phyloP scores from a whole-genome alignment of 805 yeast species.

The Teunomyces atbi region DNA sequence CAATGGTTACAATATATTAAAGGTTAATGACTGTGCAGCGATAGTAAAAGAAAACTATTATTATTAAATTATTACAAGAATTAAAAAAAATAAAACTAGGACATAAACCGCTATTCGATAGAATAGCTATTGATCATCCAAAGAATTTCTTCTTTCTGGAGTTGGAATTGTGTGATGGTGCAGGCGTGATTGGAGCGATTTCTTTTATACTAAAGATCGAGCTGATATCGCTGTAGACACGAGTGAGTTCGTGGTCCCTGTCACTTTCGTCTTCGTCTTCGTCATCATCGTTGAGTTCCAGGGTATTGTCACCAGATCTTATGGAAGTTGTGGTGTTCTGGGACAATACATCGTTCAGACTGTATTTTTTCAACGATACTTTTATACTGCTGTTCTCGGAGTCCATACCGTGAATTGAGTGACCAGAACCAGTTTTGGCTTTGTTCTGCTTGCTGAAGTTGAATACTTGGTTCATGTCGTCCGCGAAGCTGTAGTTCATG shows the following conservation, averaged over 20 bases:
- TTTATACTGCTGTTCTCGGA: slow-evolving; percentile 1
- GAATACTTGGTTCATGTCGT: slow-evolving; percentile 15
- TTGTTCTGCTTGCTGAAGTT: slow-evolving; percentile 11
- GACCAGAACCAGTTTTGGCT: not conserved
- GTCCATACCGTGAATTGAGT: slow-evolving; percentile 4
- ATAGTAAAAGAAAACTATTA: not conserved
- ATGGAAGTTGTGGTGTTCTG: not conserved
- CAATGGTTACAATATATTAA: slow-evolving; percentile 38
- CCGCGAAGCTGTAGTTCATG: slow-evolving; percentile 9
- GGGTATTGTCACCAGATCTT: not conserved
- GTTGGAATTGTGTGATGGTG: slow-evolving; percentile 5
- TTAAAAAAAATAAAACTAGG: not conserved
- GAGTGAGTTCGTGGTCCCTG: slow-evolving; percentile 13
- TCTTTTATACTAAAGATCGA: slow-evolving; percentile 26
- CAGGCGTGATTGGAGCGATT: not conserved
- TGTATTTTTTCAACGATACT: slow-evolving; percentile 4
- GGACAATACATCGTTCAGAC: not conserved
- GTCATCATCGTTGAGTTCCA: not conserved
- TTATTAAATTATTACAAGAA: not conserved
- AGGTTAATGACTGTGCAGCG: not conserved
- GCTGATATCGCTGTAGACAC: slow-evolving; percentile 25
- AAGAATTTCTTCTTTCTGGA: not conserved
- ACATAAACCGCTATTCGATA: not conserved
- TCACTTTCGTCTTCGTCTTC: slow-evolving; percentile 13
- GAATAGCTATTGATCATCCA: not conserved